Evolutionary conservation across 441 rosid genomes (phyloP).

Genomic region (Gossypium aridum): DNA sequence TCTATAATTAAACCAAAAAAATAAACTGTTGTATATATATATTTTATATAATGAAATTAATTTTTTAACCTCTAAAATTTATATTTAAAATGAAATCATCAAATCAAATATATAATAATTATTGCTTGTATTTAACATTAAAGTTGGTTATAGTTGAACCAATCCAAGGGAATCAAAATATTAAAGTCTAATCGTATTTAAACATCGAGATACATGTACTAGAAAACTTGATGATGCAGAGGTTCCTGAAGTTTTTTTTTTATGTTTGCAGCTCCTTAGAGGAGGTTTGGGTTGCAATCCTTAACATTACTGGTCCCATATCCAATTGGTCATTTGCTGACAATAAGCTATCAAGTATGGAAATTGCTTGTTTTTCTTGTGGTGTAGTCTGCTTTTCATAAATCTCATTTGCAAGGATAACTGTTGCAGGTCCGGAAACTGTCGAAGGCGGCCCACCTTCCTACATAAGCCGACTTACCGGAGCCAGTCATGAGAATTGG

Average conservation of each 20-base stretch:
- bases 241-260: background rate
- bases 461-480: conserved; percentile 74
- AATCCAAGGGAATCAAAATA: too few species aligned
- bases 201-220: background rate
- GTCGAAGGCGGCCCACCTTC: conserved; percentile 71
- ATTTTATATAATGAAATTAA: too few species aligned
- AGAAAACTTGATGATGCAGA: background rate
- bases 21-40: too few species aligned
- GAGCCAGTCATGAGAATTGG: conserved; percentile 72
- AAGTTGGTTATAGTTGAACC: too few species aligned
- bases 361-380: background rate
- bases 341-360: conserved; percentile 59
- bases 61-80: too few species aligned
- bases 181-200: too few species aligned
- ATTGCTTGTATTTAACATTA: too few species aligned
- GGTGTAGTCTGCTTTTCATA: background rate
- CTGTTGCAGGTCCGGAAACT: conserved; percentile 59
- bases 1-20: too few species aligned
- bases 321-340: conserved; percentile 93
- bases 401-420: background rate
- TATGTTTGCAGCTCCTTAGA: conserved; percentile 61
- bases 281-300: conserved; percentile 92
- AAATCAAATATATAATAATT: too few species aligned
- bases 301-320: conserved; percentile 90
- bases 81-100: too few species aligned